phyloP scores from a whole-genome alignment of 2,329 filamentous ascomycete genomes.

The Clonostachys rhizophaga region DNA sequence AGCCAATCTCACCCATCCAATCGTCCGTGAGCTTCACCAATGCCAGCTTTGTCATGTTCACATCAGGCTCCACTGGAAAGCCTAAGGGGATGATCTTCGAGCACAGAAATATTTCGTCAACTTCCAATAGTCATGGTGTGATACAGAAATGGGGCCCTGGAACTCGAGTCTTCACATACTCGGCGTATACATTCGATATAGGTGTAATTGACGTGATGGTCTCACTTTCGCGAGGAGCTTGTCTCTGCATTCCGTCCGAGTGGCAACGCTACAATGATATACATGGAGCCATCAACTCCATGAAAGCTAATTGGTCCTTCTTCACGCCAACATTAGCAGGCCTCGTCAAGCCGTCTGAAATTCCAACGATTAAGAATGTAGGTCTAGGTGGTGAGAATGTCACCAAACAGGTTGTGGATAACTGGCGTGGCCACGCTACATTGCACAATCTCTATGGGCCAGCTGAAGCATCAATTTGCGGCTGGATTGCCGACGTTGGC shows the following conservation, averaged over 20 bases:
- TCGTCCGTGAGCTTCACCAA: too few relatives aligned
- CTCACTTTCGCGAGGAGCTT: constrained; percentile 1
- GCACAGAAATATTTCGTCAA: constrained; percentile 11
- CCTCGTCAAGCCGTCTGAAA: background rate
- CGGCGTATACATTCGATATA: constrained; percentile 15
- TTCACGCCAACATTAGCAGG: constrained; percentile 1
- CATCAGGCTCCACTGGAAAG: constrained; percentile 6
- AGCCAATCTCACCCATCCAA: too few relatives aligned
- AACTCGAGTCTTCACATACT: constrained; percentile 38
- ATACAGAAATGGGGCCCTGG: constrained; percentile 11
- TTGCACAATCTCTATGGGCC: constrained; percentile 11
- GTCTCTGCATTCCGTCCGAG: constrained; percentile 1
- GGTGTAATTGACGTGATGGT: constrained; percentile 3
- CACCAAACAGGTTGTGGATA: constrained; percentile 17
- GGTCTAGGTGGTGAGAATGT: constrained; percentile 13
- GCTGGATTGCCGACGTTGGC: constrained; percentile 10
- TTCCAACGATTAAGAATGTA: background rate
- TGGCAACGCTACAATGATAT: background rate
- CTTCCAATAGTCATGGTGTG: constrained; percentile 32
- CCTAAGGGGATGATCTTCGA: constrained; percentile 9
- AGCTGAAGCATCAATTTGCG: constrained; percentile 5
- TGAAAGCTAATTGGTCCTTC: background rate
- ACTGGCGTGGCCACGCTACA: constrained; percentile 7
- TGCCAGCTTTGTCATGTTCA: constrained; percentile 6
- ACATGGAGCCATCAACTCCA: background rate